Evolutionary conservation across 768 basidiomycete species (phyloP), one percentile per base, ranked within the genome.

Genomic region (Lactarius sp.): DNA sequence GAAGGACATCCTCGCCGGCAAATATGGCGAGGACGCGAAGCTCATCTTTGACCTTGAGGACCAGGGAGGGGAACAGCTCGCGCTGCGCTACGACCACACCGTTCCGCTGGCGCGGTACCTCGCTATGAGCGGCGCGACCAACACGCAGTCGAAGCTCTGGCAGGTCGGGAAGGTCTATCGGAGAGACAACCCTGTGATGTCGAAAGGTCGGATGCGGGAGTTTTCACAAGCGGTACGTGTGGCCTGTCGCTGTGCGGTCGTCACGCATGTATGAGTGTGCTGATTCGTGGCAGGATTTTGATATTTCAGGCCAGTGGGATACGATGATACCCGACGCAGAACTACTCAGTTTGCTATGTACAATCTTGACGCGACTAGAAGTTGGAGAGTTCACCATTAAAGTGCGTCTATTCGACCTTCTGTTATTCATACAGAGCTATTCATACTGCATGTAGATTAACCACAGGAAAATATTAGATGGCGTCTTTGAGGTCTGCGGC

Each of bases 81-180:
- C 93, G 12, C 76, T 99, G 69, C 80, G 97, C 59, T 98, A 98
- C 71, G 96, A 99, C 73, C 88, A 98, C 71, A 99, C 96, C 27
- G 96, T 98, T 31, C 97, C 97, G 6, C 87, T 99, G 49, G 97
- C 96, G 22, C 80, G 97, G 37, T 95, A 93, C 75, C 79, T 99
- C 18, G 96, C 97, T 33, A 98, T 99, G 94, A 85, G 85, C 62
- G 90, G 92, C n/a, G 85, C 85, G n/a, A 87, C 80, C 66, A 82
- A 74, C 69, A 77, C 82, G 6, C 85, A 86, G 68, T 78, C 86
- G 66, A 98, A 98, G 77, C 74, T 98, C 14, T 99, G 94, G 87
- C 97, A 98, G 74, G 87, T 99, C 56, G 95, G 94, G n/a, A 99
- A 98, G 77, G 97, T 99, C 20, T 99, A 98, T 75, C 80, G 97